A percentile compares a stretch with the other conserved stretches of the same genome.
Conservation (phyloP, 2,329 filamentous ascomycete genomes). For the Ophiostoma sp. region DNA sequence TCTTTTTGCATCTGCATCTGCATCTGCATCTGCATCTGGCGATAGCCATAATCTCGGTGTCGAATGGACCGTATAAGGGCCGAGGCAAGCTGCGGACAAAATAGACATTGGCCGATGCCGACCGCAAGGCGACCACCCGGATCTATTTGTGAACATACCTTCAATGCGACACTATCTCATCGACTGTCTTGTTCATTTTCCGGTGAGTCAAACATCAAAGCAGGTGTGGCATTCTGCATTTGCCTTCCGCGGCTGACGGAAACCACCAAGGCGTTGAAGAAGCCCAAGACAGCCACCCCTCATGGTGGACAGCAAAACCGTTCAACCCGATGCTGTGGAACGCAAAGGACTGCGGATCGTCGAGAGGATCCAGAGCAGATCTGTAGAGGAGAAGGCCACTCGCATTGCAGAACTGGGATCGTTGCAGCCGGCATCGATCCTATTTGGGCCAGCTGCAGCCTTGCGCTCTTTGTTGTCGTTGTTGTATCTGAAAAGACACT, state of each 20-base stretch:
- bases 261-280: not conserved
- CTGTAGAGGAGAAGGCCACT: not conserved
- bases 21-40: not conserved
- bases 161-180: not conserved
- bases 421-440: not conserved
- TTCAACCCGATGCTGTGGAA: conserved; percentile 16
- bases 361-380: no score
- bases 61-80: not conserved
- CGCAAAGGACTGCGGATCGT: not conserved
- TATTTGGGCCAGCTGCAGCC: not conserved
- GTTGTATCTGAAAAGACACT: not conserved
- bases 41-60: not conserved
- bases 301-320: not conserved
- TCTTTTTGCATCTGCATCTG: not conserved
- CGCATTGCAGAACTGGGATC: not conserved
- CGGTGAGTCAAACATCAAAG: not conserved
- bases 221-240: not conserved
- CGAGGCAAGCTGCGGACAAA: not conserved
- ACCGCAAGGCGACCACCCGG: not conserved
- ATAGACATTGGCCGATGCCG: not conserved
- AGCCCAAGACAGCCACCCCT: no score
- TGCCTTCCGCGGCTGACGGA: not conserved
- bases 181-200: not conserved
- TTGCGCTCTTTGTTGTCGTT: not conserved
- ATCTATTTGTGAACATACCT: not conserved